Percentiles rank a stretch among this genome's conserved stretches.
These are phyloP conservation scores for Amylocarpus encephaloides DNA, from an alignment of 2,329 filamentous ascomycete genomes.

Conservation along the genomic window DNA sequence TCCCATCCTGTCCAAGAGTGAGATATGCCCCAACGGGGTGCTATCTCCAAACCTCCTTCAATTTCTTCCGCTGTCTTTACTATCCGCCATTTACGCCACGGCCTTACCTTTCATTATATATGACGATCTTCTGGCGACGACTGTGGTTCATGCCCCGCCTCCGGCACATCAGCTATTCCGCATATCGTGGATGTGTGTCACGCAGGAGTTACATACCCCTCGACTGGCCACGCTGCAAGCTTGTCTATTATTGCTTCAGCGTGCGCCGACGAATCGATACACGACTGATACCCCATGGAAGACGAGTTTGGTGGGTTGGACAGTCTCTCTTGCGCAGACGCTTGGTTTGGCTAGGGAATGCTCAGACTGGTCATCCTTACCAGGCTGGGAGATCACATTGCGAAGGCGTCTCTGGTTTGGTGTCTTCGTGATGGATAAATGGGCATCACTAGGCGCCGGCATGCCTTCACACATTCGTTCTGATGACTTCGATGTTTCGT, in stretches of 20 bases:
- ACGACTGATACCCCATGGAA: constrained; percentile 33
- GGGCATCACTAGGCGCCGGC: constrained; percentile 31
- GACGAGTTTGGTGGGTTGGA: constrained; percentile 31
- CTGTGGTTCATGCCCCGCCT: constrained; percentile 30
- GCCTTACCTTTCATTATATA: constrained; percentile 39
- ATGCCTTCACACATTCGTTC: constrained; percentile 31
- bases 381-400: constrained; percentile 29
- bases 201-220: constrained; percentile 32
- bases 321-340: constrained; percentile 31
- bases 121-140: constrained; percentile 34
- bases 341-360: constrained; percentile 31
- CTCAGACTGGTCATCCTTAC: constrained; percentile 28
- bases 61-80: constrained; percentile 33
- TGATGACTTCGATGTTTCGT: constrained; percentile 30
- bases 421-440: constrained; percentile 32
- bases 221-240: constrained; percentile 32
- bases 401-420: constrained; percentile 32
- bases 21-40: constrained; percentile 26
- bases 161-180: constrained; percentile 28
- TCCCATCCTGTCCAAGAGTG: constrained; percentile 35
- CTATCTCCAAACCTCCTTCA: constrained; percentile 29
- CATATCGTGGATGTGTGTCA: constrained; percentile 29
- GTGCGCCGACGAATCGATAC: constrained; percentile 31
- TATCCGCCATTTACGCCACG: constrained; percentile 39
- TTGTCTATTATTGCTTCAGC: constrained; percentile 31